Percentiles rank a stretch among this genome's conserved stretches.
phyloP scores from a whole-genome alignment of 78 protist genomes.

The Dictyostelium citrinum region DNA sequence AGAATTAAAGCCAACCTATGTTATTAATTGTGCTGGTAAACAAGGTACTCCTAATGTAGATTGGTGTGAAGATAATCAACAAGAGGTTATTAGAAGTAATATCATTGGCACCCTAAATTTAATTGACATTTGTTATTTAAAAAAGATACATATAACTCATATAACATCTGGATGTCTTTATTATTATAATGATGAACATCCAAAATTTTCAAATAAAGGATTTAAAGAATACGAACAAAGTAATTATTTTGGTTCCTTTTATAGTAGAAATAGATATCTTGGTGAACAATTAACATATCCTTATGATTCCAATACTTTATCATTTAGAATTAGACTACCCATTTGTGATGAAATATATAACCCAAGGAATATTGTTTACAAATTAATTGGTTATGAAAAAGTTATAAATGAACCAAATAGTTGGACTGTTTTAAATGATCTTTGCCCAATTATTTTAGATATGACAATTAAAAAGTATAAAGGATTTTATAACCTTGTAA shows the following conservation, averaged over 20 bases:
- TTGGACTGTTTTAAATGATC: slow-evolving; percentile 80
- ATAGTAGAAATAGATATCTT: slow-evolving; percentile 81
- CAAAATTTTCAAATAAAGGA: slow-evolving; percentile 20
- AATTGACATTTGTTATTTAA: slow-evolving; percentile 44
- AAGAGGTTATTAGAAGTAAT: slow-evolving; percentile 74
- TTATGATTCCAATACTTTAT: slow-evolving; percentile 66
- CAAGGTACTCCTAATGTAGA: slow-evolving; percentile 92
- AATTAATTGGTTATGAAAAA: slow-evolving; percentile 24
- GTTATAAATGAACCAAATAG: slow-evolving; percentile 91
- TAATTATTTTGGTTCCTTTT: slow-evolving; percentile 89
- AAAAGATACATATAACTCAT: slow-evolving; percentile 82
- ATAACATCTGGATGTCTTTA: slow-evolving; percentile 95
- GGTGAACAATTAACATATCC: slow-evolving; percentile 68
- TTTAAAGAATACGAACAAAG: slow-evolving; percentile 88
- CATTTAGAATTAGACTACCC: slow-evolving; percentile 89
- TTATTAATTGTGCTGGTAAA: slow-evolving; percentile 87
- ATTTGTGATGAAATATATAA: slow-evolving; percentile 77
- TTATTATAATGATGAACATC: slow-evolving; percentile 87
- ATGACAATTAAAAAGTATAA: slow-evolving; percentile 63
- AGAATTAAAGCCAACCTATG: slow-evolving; percentile 69
- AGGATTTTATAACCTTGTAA: slow-evolving; percentile 89
- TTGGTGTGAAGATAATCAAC: slow-evolving; percentile 90
- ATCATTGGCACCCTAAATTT: slow-evolving; percentile 80
- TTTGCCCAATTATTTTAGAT: slow-evolving; percentile 87
- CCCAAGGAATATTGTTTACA: slow-evolving; percentile 83